phyloP scores from a whole-genome alignment of 768 basidiomycete genomes.

The Leccinum aurantiacum region DNA sequence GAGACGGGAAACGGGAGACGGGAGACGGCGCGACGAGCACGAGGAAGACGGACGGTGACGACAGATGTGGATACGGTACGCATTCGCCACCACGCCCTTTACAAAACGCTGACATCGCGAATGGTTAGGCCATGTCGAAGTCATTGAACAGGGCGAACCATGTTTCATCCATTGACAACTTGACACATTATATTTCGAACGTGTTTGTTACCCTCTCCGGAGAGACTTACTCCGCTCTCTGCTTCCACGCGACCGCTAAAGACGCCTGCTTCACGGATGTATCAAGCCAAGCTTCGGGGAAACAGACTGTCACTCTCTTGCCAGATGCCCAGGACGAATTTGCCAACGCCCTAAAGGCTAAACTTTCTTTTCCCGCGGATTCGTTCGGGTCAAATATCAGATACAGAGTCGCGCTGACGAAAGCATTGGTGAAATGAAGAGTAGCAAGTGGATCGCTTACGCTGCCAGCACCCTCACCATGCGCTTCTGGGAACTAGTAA shows the following conservation, averaged over 20 bases:
- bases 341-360: constrained; percentile 38
- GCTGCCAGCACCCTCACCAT: constrained; percentile 72
- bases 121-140: constrained; percentile 28
- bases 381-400: constrained; percentile 49
- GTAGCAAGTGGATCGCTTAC: constrained; percentile 87
- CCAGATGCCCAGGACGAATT: constrained; percentile 54
- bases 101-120: constrained; percentile 5
- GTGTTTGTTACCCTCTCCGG: constrained; percentile 43
- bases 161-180: constrained; percentile 42
- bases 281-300: constrained; percentile 35
- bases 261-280: constrained; percentile 42
- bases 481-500: constrained; percentile 85
- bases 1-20: too few species aligned
- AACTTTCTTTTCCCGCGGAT: constrained; percentile 34
- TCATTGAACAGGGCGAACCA: constrained; percentile 42
- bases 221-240: constrained; percentile 48
- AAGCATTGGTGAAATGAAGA: constrained; percentile 71
- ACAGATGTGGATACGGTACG: constrained; percentile 39
- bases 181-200: constrained; percentile 50
- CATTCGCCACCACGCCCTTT: background rate
- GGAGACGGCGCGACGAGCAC: too few species aligned
- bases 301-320: constrained; percentile 46
- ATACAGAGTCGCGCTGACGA: constrained; percentile 46
- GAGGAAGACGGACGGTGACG: too few species aligned
- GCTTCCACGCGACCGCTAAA: constrained; percentile 40